Evolutionary conservation across 2,329 filamentous ascomycete species (phyloP).

Genomic region (Hirsutella rhossiliensis): DNA sequence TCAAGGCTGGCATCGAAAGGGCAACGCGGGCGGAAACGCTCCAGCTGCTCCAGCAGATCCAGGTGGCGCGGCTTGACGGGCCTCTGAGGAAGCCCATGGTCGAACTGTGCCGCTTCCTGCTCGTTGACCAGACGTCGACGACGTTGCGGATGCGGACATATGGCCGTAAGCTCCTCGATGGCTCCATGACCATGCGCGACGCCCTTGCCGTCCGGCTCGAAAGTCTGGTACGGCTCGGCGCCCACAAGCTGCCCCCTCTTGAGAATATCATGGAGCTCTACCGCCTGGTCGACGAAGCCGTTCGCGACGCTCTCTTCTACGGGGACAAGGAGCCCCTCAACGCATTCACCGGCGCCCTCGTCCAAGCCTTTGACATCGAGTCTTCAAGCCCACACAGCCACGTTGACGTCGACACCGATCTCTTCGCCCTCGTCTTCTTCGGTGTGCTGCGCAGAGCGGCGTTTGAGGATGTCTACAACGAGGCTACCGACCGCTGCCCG

Average conservation of each 20-base stretch:
- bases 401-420: slow-evolving; percentile 36
- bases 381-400: slow-evolving; percentile 10
- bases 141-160: slow-evolving; percentile 14
- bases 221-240: slow-evolving; percentile 13
- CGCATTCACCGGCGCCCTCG: slow-evolving; percentile 22
- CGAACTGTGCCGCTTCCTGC: slow-evolving; percentile 10
- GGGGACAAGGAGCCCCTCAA: slow-evolving; percentile 20
- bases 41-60: slow-evolving; percentile 18
- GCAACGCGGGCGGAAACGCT: slow-evolving; percentile 18
- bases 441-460: slow-evolving; percentile 42
- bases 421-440: slow-evolving; percentile 45
- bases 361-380: slow-evolving; percentile 16
- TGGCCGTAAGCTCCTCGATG: slow-evolving; percentile 13
- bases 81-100: slow-evolving; percentile 13
- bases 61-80: slow-evolving; percentile 11
- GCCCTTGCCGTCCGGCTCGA: slow-evolving; percentile 14
- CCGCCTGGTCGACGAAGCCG: slow-evolving; percentile 11
- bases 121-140: slow-evolving; percentile 15
- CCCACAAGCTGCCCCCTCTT: slow-evolving; percentile 9
- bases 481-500: slow-evolving; percentile 50
- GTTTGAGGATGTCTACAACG: slow-evolving; percentile 50
- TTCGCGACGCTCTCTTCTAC: slow-evolving; percentile 16
- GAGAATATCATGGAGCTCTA: slow-evolving; percentile 12
- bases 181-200: slow-evolving; percentile 12
- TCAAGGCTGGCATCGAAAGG: slow-evolving; percentile 13